A percentile compares a stretch with the other conserved stretches of the same genome.
These are phyloP conservation scores for Dactylellina parvicollis DNA, from an alignment of 2,329 filamentous ascomycete genomes.

Conservation along the genomic window DNA sequence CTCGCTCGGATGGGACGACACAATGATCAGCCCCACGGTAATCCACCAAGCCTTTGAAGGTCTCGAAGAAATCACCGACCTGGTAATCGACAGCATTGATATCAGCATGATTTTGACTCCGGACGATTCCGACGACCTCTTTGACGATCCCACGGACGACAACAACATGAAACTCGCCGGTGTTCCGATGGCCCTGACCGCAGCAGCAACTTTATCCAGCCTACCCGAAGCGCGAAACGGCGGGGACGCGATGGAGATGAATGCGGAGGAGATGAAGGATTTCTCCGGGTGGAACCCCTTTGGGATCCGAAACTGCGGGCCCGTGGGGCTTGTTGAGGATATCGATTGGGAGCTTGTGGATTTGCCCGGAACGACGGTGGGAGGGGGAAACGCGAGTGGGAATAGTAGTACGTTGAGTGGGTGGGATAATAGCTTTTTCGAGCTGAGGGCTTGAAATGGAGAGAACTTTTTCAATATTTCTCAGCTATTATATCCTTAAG, in stretches of 20 bases:
- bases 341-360: conserved; percentile 50
- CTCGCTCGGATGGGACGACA: conserved; percentile 27
- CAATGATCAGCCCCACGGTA: conserved; percentile 36
- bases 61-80: conserved; percentile 45
- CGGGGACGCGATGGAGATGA: conserved; percentile 41
- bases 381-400: conserved; percentile 8
- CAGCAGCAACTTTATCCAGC: too few relatives aligned
- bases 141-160: conserved; percentile 20
- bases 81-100: conserved; percentile 39
- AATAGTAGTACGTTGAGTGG: conserved; percentile 28
- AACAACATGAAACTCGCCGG: conserved; percentile 21
- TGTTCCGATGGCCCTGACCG: neutral
- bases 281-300: conserved; percentile 52
- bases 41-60: conserved; percentile 52
- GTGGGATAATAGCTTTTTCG: conserved; percentile 51
- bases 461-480: neutral
- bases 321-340: conserved; percentile 42
- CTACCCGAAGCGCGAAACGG: conserved; percentile 32
- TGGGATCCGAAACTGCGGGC: conserved; percentile 46
- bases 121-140: conserved; percentile 35
- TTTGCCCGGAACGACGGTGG: conserved; percentile 3
- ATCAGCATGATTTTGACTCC: conserved; percentile 51
- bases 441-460: conserved; percentile 23
- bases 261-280: conserved; percentile 47
- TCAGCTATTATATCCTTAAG: neutral